Evolutionary conservation across 2,329 filamentous ascomycete genomes (phyloP).

Genomic region (Epichloe scottii): DNA sequence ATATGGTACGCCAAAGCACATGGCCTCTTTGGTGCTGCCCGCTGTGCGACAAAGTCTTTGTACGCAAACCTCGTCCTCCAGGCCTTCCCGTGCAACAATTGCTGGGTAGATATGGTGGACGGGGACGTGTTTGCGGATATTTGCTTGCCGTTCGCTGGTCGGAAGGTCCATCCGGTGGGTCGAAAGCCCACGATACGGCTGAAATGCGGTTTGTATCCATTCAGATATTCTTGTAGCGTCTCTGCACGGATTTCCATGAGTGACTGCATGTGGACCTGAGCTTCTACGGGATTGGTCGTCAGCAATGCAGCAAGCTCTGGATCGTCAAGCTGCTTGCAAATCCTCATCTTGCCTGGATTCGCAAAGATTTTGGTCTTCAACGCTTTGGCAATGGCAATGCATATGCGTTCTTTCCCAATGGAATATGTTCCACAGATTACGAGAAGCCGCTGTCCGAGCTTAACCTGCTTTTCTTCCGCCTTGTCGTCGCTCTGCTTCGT

Average conservation of each 20-base stretch:
- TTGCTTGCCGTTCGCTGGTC: conserved; percentile 44
- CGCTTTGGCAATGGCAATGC: conserved; percentile 78
- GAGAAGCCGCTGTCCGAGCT: conserved; percentile 50
- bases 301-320: conserved; percentile 65
- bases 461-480: conserved; percentile 10
- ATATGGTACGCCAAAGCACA: conserved; percentile 90
- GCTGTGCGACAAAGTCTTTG: conserved; percentile 63
- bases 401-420: conserved; percentile 95
- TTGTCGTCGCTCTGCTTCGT: conserved; percentile 19
- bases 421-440: conserved; percentile 95
- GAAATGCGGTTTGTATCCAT: conserved; percentile 69
- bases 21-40: conserved; percentile 73
- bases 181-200: conserved; percentile 80
- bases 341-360: conserved; percentile 66
- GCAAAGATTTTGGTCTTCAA: conserved; percentile 84
- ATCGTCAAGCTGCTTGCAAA: conserved; percentile 77
- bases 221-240: conserved; percentile 80
- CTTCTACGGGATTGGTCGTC: conserved; percentile 67
- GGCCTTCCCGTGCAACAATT: conserved; percentile 43
- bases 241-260: conserved; percentile 89
- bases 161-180: conserved; percentile 90
- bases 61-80: conserved; percentile 68
- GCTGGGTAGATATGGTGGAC: conserved; percentile 33
- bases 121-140: conserved; percentile 43
- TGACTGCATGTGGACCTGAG: conserved; percentile 96